Conservation (phyloP, 768 basidiomycete genomes). For the Epithele typhae region DNA sequence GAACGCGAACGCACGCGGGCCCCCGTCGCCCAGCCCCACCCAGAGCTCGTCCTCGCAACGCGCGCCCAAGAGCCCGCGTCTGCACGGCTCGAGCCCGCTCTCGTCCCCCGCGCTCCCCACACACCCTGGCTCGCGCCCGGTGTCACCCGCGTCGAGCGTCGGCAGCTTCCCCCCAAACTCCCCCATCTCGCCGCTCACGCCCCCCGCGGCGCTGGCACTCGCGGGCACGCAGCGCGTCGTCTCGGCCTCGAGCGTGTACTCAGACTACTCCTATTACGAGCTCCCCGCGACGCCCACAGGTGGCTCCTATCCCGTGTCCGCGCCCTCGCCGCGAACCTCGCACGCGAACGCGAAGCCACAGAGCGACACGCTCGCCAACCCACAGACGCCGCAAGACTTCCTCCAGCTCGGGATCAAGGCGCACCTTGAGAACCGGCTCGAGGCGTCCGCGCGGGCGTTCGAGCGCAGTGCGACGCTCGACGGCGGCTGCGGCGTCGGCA, state of each 20-base stretch:
- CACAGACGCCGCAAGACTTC: conserved; percentile 55
- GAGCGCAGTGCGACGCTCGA: conserved; percentile 68
- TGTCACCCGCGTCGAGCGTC: conserved; percentile 6
- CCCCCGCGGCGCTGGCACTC: neutral
- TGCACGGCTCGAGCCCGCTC: neutral
- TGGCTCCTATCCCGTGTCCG: conserved; percentile 15
- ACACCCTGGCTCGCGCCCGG: neutral
- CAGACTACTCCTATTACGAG: conserved; percentile 64
- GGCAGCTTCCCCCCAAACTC: neutral
- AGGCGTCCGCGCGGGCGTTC: conserved; percentile 67
- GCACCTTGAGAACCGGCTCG: conserved; percentile 69
- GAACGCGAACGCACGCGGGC: conserved; percentile 42
- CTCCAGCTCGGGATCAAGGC: conserved; percentile 74
- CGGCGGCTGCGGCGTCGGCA: conserved; percentile 84
- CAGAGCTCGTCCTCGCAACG: conserved; percentile 1
- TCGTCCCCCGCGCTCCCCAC: neutral
- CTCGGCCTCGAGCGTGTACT: conserved; percentile 44
- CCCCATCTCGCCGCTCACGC: too few species aligned
- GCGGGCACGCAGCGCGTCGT: conserved; percentile 6
- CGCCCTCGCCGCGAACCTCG: conserved; percentile 1
- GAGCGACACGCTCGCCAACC: conserved; percentile 4
- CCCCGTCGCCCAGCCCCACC: conserved; percentile 14
- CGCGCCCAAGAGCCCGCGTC: neutral
- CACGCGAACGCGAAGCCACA: conserved; percentile 1
- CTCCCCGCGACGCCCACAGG: conserved; percentile 41